These are phyloP conservation scores for Exophiala aquamarina DNA, from an alignment of 2,329 filamentous ascomycete genomes.

Conservation along the genomic window DNA sequence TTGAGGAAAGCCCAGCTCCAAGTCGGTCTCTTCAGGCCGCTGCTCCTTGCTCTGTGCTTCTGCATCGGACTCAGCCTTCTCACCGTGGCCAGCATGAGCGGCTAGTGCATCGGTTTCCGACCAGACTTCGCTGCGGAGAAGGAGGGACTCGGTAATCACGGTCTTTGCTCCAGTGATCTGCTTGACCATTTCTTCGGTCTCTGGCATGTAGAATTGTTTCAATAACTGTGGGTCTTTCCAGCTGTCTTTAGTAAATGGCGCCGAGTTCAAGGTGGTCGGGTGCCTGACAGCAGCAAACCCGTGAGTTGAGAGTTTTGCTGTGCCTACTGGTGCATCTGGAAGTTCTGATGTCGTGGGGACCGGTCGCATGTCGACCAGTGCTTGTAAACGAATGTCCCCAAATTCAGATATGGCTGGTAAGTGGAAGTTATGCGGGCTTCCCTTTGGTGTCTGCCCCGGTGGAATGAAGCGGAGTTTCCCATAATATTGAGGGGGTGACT, in stretches of 20 bases:
- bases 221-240: constrained; percentile 29
- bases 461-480: constrained; percentile 24
- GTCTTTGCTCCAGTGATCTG: constrained; percentile 31
- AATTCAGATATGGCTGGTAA: constrained; percentile 24
- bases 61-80: constrained; percentile 1
- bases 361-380: constrained; percentile 23
- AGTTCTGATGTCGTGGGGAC: constrained; percentile 18
- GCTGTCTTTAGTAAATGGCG: constrained; percentile 22
- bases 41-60: constrained; percentile 6
- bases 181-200: constrained; percentile 30
- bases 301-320: constrained; percentile 19
- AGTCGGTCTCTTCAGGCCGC: constrained; percentile 19
- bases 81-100: constrained; percentile 22
- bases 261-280: constrained; percentile 26
- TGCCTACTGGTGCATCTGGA: constrained; percentile 10
- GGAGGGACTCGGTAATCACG: constrained; percentile 29
- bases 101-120: constrained; percentile 28
- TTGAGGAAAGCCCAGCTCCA: constrained; percentile 24
- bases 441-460: constrained; percentile 16
- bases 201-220: constrained; percentile 29
- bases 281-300: constrained; percentile 21
- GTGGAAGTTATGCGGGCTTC: constrained; percentile 23
- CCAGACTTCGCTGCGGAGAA: constrained; percentile 28
- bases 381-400: constrained; percentile 22
- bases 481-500: constrained; percentile 16